phyloP scores from a whole-genome alignment of 2,329 filamentous ascomycete species.

The Camptophora hylomeconis region DNA sequence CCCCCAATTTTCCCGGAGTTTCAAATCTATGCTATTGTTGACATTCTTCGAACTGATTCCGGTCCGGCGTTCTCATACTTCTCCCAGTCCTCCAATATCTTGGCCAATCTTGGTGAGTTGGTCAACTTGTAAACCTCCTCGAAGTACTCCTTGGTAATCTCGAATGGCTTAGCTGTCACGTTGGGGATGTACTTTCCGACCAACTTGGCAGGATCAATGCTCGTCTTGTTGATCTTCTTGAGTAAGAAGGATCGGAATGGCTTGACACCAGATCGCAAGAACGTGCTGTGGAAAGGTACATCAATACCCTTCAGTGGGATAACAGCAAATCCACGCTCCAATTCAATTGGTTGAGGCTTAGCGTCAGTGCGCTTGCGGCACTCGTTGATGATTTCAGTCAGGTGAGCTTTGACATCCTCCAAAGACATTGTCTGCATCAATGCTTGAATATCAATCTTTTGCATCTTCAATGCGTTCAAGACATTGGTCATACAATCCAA shows the following conservation, averaged over 20 bases:
- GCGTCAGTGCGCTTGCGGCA: conserved; percentile 75
- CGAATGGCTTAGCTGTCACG: conserved; percentile 90
- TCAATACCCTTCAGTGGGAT: conserved; percentile 96
- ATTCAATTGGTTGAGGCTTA: conserved; percentile 77
- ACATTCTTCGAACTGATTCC: conserved; percentile 8
- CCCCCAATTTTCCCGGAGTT: too few species aligned
- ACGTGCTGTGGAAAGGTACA: conserved; percentile 94
- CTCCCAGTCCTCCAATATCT: conserved; percentile 69
- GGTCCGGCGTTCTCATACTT: conserved; percentile 42
- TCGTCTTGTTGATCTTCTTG: conserved; percentile 99
- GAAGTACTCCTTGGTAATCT: conserved; percentile 96
- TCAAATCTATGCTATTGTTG: conserved; percentile 13
- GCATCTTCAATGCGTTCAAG: conserved; percentile 87
- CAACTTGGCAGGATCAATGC: conserved; percentile 91
- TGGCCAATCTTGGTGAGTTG: conserved; percentile 50
- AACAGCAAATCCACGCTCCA: conserved; percentile 91
- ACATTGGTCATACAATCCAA: conserved; percentile 60
- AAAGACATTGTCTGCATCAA: conserved; percentile 76
- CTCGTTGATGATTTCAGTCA: conserved; percentile 80
- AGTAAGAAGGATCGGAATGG: conserved; percentile 96
- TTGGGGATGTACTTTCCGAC: conserved; percentile 99
- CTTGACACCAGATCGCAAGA: conserved; percentile 95
- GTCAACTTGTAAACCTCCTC: conserved; percentile 96
- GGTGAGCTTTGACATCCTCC: conserved; percentile 80
- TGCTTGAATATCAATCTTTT: conserved; percentile 94